Conservation (phyloP, 2,329 filamentous ascomycete genomes). For the Calonectria leucothoes region DNA sequence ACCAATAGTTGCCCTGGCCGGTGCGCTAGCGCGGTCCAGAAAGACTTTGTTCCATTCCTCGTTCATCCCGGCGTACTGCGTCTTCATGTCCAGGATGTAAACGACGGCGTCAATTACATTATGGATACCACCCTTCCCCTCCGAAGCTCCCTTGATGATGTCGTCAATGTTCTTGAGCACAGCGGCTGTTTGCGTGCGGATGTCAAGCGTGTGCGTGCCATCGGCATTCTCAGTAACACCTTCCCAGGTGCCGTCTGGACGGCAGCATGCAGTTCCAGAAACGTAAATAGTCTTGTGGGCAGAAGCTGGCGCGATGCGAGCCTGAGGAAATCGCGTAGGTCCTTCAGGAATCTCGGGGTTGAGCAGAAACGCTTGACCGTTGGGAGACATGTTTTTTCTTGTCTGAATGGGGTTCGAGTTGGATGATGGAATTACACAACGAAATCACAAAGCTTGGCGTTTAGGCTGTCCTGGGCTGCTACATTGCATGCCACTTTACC, state of each 20-base stretch:
- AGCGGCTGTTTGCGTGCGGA: conserved; percentile 52
- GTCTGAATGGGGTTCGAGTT: neutral
- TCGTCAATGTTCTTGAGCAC: conserved; percentile 51
- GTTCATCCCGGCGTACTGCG: conserved; percentile 56
- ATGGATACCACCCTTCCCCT: conserved; percentile 48
- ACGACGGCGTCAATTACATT: conserved; percentile 55
- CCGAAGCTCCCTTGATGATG: conserved; percentile 51
- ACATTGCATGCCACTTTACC: neutral
- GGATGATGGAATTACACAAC: neutral
- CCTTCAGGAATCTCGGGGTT: conserved; percentile 18
- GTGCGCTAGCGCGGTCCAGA: conserved; percentile 48
- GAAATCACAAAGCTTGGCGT: neutral
- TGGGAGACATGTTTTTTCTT: conserved; percentile 31
- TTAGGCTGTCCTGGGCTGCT: neutral
- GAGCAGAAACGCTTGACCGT: conserved; percentile 21
- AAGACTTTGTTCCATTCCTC: conserved; percentile 60
- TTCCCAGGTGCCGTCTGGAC: conserved; percentile 48
- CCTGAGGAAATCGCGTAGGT: conserved; percentile 48
- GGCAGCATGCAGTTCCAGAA: conserved; percentile 51
- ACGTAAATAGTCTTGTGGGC: conserved; percentile 52
- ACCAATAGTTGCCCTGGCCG: conserved; percentile 49
- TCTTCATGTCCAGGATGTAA: conserved; percentile 55
- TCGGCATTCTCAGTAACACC: conserved; percentile 51
- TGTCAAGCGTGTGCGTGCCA: conserved; percentile 48
- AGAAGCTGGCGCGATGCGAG: conserved; percentile 46